Evolutionary conservation across 495 filamentous ascomycete genomes (phyloP), one percentile per base, ranked within the genome.

Genomic region (Haplographium delicatum): DNA sequence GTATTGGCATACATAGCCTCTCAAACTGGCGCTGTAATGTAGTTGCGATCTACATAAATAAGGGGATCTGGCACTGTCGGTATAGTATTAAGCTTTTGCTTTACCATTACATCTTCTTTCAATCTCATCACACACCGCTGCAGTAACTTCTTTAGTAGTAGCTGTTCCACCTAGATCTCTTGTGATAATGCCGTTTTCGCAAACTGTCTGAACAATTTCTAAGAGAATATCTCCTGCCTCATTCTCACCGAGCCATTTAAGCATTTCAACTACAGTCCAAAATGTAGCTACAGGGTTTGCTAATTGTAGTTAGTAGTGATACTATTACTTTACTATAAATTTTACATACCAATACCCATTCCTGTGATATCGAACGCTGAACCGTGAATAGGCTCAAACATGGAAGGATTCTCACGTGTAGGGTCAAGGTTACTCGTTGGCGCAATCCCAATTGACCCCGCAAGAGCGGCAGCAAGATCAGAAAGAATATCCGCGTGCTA

Each of bases 351-450:
- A 30, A 86, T 68, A 0, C 83, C 83, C 62, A 81, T 82, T 0
- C 84, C 84, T 1, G 81, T 80, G 47, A 89, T 86, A 56, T 88
- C 84, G 11, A 83, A 83, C 5, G 74, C 75, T 31, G 65, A 71
- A 1, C 88, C 89, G 64, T 94, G 89, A 50, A 94, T 89, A 16
- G 89, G 89, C 72, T 95, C 89, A 63, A 94, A 95, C 62, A 95
- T 88, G 60, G 88, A 81, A 34, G 81, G 82, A 57, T 81, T 75
- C 48, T 67, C 71, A 50, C 76, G 71, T 4, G 72, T 64, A 4
- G 69, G 66, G 70, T 91, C 89, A 8, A 89, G 86, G 39, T 89
- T 80, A 25, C 77, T 83, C 20, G 79, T 84, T 58, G 89, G 89
- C 38, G 91, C 70, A 54, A 95, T 71, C 10, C 89, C 89, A 61